Conservation (phyloP, 768 basidiomycete species). For the Mycena vulgaris region DNA sequence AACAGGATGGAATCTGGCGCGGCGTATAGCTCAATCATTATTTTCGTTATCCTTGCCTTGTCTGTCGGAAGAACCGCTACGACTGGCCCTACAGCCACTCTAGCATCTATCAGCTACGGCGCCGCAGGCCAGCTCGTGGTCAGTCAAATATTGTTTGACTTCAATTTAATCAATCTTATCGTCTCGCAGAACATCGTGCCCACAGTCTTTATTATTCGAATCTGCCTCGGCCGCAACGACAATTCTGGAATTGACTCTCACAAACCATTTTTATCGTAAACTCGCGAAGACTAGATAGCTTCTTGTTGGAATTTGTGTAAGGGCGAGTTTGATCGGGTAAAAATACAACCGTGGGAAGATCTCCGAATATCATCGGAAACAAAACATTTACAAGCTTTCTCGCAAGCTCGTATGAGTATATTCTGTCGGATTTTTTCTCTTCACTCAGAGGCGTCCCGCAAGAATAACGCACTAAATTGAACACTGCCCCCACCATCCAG, state of each 20-base stretch:
- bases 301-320: neutral
- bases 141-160: neutral
- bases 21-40: neutral
- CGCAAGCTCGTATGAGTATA: too few relatives aligned
- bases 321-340: too few relatives aligned
- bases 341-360: neutral
- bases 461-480: too few relatives aligned
- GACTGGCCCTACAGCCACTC: neutral
- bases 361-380: too few relatives aligned
- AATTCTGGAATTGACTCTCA: neutral
- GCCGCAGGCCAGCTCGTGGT: slow-evolving; percentile 14
- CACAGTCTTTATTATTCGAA: slow-evolving; percentile 11
- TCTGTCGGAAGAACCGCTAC: neutral
- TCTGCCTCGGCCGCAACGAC: neutral
- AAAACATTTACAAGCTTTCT: too few relatives aligned
- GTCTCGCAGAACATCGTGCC: slow-evolving; percentile 21
- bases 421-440: too few relatives aligned
- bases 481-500: too few relatives aligned
- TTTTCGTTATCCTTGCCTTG: slow-evolving; percentile 11
- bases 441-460: too few relatives aligned
- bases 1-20: slow-evolving; percentile 18
- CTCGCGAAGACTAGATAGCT: too few relatives aligned
- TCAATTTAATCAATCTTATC: neutral
- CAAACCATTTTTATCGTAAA: neutral
- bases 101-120: neutral